Evolutionary conservation across 441 rosid species (phyloP), one percentile per base, ranked within the genome.

Genomic region (Populus hybrid): DNA sequence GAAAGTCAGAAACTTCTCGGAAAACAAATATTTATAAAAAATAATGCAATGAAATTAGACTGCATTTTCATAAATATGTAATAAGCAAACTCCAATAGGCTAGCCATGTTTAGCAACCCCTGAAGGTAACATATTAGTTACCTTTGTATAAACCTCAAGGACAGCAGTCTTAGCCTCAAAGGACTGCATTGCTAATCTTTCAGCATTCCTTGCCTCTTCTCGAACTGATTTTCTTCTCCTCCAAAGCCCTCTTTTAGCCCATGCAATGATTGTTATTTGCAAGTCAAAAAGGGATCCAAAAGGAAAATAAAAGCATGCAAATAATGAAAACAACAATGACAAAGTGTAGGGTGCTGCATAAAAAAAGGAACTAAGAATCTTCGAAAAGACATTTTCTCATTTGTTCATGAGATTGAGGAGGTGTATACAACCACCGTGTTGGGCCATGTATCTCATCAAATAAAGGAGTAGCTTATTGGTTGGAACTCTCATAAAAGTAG

Each of bases 111-210:
- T 31, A 35, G 64, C 11, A 61, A 21, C 23, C 64, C 26, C 35
- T 63, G 18, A 74, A 69, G 36, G 78, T 36, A 33, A 67, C 61
- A 73, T 61, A 20, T 64, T 18, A 74, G 38, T 73, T 72, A 93
- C 99, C 98, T 95, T 92, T 9, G 82, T 81, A 79, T 91, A 91
- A 84, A 88, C 89, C 77, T 95, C 97, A 36, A 90, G 82, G 36
- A 77, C 36, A 42, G 89, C 83, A 81, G 89, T 88, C 81, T 89
- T 93, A 80, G 92, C 91, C 83, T 91, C 93, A 80, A 87, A 92
- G 69, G 88, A 81, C 61, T 88, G 86, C 89, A 88, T 87, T 23
- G 97, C 94, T 66, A 68, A 80, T 79, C 84, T 88, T 82, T 91
- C 96, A 76, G 94, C 90, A 82, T 87, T 86, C 84, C 82, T 88